Base-by-base conservation (phyloP, 257 asterid genomes). In the Rauvolfia tetraphylla region DNA sequence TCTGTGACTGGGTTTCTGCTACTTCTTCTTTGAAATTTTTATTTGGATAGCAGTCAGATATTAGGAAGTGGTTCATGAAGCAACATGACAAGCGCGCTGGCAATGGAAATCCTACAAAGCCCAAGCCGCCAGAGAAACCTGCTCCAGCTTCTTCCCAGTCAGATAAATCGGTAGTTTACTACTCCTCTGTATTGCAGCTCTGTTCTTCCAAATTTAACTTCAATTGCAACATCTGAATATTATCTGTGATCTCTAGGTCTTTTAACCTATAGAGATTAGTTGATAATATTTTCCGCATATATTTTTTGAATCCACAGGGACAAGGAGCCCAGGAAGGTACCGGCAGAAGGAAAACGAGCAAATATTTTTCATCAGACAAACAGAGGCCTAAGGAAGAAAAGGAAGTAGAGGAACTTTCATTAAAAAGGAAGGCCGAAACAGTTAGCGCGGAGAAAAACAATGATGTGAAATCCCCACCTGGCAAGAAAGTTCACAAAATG, bases 31-130 rank as follows among this genome's bases (percentile, higher is more conserved):
- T 36, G 22, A 65, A 6, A n/a, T 20, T 25, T 66, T 42, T 38
- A 20, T 27, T 67, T 20, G 62, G 20, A 53, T 41, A 0, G 73
- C 93, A 94, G 97, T 87, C 98, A 65, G 98, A 95, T 85, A 95
- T 92, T 69, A 89, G 98, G 79, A 95, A 91, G 66, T 95, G 98
- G 98, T 95, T 95, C 84, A 83, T 87, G 84, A 95, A 89, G 88
- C 87, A 82, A 79, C 97, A 87, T 54, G 90, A 84, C 4, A 87
- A 89, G 80, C 85, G 88, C 39, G 11, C 81, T 70, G 96, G 92
- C 71, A 88, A 87, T 83, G 89, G 87, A 75, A 82, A 70, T 83
- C 39, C 87, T 46, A 74, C 88, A 7, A 91, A 88, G 84, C 82
- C 87, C 59, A 79, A 78, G 48, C 68, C 86, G 42, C 76, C 87